phyloP scores from a whole-genome alignment of 2,329 filamentous ascomycete genomes.

The Dothiorella sarmentorum region DNA sequence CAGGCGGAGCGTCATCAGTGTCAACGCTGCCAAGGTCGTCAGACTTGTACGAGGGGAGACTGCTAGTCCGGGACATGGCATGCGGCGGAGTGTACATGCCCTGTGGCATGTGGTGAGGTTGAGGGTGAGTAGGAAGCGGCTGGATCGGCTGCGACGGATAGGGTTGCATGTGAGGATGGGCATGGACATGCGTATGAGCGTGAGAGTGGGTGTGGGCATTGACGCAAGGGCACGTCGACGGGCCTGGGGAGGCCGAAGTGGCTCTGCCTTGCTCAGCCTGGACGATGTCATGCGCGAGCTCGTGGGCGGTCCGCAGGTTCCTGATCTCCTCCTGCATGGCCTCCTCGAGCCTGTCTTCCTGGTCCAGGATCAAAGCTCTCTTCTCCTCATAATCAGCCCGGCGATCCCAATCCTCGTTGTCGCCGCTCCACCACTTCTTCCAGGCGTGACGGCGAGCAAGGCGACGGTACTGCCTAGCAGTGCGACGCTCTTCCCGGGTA shows the following conservation, averaged over 20 bases:
- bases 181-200: slow-evolving; percentile 31
- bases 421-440: slow-evolving; percentile 48
- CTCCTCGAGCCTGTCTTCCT: slow-evolving; percentile 40
- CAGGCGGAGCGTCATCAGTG: slow-evolving; percentile 35
- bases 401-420: slow-evolving; percentile 32
- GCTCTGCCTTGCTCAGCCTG: slow-evolving; percentile 36
- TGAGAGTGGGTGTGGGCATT: not conserved
- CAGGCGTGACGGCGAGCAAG: slow-evolving; percentile 52
- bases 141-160: not conserved
- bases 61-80: slow-evolving; percentile 36
- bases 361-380: slow-evolving; percentile 44
- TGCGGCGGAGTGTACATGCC: slow-evolving; percentile 25
- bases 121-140: slow-evolving; percentile 20
- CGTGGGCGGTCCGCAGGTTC: slow-evolving; percentile 50
- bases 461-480: slow-evolving; percentile 50
- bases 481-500: slow-evolving; percentile 54
- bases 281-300: slow-evolving; percentile 51
- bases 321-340: slow-evolving; percentile 46
- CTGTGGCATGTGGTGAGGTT: slow-evolving; percentile 22
- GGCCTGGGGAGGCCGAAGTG: not conserved
- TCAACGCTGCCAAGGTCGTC: slow-evolving; percentile 28
- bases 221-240: slow-evolving; percentile 5
- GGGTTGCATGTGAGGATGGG: slow-evolving; percentile 20
- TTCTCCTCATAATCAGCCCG: slow-evolving; percentile 51
- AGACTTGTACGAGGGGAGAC: slow-evolving; percentile 46